A percentile compares a stretch with the other conserved stretches of the same genome.
phyloP scores from a whole-genome alignment of 345 rosid genomes.

The Syzygium jambos region DNA sequence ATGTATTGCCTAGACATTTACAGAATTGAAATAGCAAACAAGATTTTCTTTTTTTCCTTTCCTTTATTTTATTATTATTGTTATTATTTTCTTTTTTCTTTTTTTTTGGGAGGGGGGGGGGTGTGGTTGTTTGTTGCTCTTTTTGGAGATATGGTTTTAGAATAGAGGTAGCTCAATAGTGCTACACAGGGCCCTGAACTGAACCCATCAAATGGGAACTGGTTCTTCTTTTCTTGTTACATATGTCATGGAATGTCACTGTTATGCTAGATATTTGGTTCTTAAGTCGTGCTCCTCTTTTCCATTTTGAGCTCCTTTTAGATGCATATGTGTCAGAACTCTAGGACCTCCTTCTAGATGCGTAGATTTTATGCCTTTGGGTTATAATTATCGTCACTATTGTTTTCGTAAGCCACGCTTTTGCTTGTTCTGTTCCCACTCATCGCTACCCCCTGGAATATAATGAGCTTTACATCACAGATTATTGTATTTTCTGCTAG shows the following conservation, averaged over 20 bases:
- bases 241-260: not conserved
- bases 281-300: not conserved
- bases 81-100: not conserved
- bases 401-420: not conserved
- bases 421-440: not conserved
- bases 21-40: not conserved
- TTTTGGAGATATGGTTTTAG: not conserved
- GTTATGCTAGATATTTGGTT: not conserved
- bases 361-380: not conserved
- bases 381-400: not conserved
- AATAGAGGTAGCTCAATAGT: not conserved
- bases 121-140: not conserved
- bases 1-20: slow-evolving; percentile 1
- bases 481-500: not conserved
- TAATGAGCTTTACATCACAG: not conserved
- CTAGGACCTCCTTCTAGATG: not conserved
- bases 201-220: not conserved
- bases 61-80: not conserved
- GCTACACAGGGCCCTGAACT: not conserved
- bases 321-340: not conserved
- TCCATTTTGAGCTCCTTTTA: not conserved
- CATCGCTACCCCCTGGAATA: not conserved
- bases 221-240: not conserved
- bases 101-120: not conserved
- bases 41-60: not conserved